A percentile compares a stretch with the other conserved stretches of the same genome.
Conservation (phyloP, 2,329 filamentous ascomycete species). For the Fusarium nygamai region DNA sequence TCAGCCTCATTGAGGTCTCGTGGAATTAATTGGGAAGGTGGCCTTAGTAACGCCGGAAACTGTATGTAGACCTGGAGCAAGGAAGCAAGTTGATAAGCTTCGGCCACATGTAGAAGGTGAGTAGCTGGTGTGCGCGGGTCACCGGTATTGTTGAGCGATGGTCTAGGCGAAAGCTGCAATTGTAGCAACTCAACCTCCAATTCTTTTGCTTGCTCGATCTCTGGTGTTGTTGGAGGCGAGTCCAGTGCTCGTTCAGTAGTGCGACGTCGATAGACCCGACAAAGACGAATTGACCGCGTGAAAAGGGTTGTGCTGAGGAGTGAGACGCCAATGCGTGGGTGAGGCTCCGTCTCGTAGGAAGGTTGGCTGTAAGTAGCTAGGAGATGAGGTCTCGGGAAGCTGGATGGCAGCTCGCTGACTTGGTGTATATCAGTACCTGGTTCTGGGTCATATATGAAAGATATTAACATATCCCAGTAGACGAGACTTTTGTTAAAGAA, state of each 20-base stretch:
- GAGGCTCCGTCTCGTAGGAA: background rate
- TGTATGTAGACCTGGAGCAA: background rate
- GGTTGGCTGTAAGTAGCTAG: accelerated
- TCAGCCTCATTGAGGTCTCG: accelerated
- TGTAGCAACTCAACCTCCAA: background rate
- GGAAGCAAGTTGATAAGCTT: background rate
- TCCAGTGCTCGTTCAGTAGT: accelerated
- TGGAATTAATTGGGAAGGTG: accelerated
- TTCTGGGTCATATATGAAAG: background rate
- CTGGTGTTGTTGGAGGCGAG: accelerated
- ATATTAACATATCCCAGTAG: background rate
- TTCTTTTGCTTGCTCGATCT: background rate
- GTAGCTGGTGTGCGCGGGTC: background rate
- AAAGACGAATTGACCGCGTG: background rate
- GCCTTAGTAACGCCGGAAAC: background rate
- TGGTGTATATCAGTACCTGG: accelerated
- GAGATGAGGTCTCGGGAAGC: accelerated
- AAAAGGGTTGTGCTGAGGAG: background rate
- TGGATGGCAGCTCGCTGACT: background rate
- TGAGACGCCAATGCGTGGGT: background rate
- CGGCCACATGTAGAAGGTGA: background rate
- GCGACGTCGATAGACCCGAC: background rate
- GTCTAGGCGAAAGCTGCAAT: background rate
- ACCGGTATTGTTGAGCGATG: background rate
- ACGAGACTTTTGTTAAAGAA: background rate